A percentile compares a stretch with the other conserved stretches of the same genome.
Conservation (phyloP, 192 early-diverging fungal genomes). For the Phlyctochytrium arcticum region DNA sequence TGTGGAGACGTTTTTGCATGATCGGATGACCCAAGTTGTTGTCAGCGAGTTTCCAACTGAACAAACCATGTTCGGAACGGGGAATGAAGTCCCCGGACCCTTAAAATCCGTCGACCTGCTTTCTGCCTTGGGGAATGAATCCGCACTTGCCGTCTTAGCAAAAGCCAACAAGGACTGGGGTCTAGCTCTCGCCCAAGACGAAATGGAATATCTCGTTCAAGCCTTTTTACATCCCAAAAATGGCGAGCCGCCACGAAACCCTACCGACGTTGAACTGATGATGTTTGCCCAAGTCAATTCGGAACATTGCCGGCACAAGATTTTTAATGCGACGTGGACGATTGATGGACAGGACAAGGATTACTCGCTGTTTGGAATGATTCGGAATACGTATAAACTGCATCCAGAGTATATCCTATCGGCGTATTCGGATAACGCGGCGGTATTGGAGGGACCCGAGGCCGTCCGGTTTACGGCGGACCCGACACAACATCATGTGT, state of each 20-base stretch:
- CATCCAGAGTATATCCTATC: slow-evolving; percentile 82
- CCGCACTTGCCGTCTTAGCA: slow-evolving; percentile 63
- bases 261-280: slow-evolving; percentile 98
- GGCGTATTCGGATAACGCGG: slow-evolving; percentile 98
- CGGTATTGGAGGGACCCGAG: slow-evolving; percentile 79
- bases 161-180: slow-evolving; percentile 87
- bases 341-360: slow-evolving; percentile 81
- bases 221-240: slow-evolving; percentile 61
- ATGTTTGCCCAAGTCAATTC: slow-evolving; percentile 99
- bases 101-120: slow-evolving; percentile 60
- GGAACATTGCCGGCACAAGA: slow-evolving; percentile 99
- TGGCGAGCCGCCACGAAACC: slow-evolving; percentile 65
- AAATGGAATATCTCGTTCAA: slow-evolving; percentile 91
- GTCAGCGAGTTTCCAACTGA: slow-evolving; percentile 61
- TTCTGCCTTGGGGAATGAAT: slow-evolving; percentile 31
- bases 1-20: slow-evolving; percentile 62
- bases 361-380: slow-evolving; percentile 93
- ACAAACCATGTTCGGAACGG: slow-evolving; percentile 61
- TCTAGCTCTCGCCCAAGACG: slow-evolving; percentile 92
- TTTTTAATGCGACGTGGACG: slow-evolving; percentile 97
- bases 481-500: slow-evolving; percentile 40
- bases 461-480: slow-evolving; percentile 50
- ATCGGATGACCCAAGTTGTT: slow-evolving; percentile 90
- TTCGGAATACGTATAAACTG: slow-evolving; percentile 85
- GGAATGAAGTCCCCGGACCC: slow-evolving; percentile 48